Conservation (phyloP, 495 filamentous ascomycete species). For the Neurospora tetrasperma region DNA sequence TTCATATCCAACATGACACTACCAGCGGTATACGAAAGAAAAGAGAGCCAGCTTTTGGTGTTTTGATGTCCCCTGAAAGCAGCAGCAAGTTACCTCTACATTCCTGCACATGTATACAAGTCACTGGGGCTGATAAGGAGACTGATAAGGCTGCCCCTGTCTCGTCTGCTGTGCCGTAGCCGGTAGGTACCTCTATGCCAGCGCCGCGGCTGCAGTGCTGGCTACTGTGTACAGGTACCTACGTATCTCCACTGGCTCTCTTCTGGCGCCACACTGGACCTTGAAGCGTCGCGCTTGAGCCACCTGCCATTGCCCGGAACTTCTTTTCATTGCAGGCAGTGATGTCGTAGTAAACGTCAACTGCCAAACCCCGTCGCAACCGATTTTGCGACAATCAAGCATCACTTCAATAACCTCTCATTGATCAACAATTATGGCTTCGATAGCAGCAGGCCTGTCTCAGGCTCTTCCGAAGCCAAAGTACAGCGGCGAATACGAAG, state of each 20-base stretch:
- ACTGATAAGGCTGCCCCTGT: neutral
- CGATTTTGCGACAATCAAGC: slow-evolving; percentile 1
- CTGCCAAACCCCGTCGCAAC: neutral
- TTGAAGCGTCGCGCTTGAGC: neutral
- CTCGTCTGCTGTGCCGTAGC: neutral
- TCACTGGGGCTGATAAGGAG: neutral
- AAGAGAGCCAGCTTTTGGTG: neutral
- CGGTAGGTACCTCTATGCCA: too few relatives aligned
- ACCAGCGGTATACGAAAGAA: neutral
- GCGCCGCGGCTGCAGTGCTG: neutral
- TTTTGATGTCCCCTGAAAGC: neutral
- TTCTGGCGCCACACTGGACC: neutral
- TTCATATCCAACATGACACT: neutral
- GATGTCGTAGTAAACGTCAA: neutral
- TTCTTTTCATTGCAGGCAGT: neutral
- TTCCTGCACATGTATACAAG: neutral
- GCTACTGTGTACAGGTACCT: neutral
- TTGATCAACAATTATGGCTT: slow-evolving; percentile 45
- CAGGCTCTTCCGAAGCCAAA: slow-evolving; percentile 82
- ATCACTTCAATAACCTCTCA: neutral
- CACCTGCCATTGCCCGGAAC: neutral
- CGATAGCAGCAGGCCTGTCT: slow-evolving; percentile 65
- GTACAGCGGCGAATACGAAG: slow-evolving; percentile 77
- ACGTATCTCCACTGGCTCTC: neutral
- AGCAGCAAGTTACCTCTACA: neutral